phyloP scores from a whole-genome alignment of 169 alveolate genomes.

The Eimeria sp. region DNA sequence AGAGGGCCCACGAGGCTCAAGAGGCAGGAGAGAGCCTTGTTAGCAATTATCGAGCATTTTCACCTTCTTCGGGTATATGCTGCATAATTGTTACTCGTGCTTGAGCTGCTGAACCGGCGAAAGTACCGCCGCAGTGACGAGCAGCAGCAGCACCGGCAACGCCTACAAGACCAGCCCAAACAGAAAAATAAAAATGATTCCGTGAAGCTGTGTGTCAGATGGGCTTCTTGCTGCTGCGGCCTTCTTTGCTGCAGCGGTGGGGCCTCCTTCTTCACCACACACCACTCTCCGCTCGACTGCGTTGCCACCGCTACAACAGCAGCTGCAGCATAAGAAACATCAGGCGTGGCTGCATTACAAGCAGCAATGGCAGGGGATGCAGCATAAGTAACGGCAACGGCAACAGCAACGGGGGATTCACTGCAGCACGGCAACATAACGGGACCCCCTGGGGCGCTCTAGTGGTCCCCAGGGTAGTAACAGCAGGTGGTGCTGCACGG shows the following conservation, averaged over 20 bases:
- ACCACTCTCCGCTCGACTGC: background rate
- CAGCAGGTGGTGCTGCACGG: background rate
- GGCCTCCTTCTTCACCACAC: too few species aligned
- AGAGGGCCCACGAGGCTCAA: too few species aligned
- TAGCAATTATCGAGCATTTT: too few species aligned
- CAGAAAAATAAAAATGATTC: background rate
- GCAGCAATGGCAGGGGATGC: background rate
- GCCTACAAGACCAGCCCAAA: background rate
- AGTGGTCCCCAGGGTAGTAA: background rate
- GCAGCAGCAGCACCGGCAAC: constrained; percentile 2
- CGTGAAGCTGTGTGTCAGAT: background rate
- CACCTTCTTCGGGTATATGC: background rate
- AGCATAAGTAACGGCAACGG: background rate
- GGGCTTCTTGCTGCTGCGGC: background rate
- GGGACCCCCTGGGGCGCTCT: background rate
- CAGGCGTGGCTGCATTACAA: background rate
- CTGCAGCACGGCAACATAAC: background rate
- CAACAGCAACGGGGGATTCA: background rate
- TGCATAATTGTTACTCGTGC: background rate
- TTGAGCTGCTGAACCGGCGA: background rate
- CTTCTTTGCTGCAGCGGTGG: constrained; percentile 26
- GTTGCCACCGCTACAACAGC: background rate
- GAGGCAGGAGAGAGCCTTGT: too few species aligned
- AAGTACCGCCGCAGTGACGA: background rate
- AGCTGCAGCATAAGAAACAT: background rate